These are phyloP conservation scores for Xylariaceae sp. DNA, from an alignment of 2,329 filamentous ascomycete genomes.

Conservation along the genomic window DNA sequence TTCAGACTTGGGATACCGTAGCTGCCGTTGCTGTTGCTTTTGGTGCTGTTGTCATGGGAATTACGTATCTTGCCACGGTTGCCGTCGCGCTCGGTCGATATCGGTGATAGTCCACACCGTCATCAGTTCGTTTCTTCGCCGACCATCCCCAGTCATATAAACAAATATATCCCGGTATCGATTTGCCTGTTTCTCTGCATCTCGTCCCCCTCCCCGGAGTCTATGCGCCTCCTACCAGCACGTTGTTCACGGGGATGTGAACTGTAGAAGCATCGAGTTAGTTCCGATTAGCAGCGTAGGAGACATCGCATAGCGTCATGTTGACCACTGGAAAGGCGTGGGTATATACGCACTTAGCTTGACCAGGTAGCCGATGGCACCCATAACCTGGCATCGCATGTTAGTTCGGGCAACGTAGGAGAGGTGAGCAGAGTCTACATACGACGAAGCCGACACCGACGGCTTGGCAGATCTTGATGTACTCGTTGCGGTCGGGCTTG, in stretches of 20 bases:
- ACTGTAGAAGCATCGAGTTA: conserved; percentile 39
- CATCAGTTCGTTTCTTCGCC: conserved; percentile 6
- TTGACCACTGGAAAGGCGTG: not conserved
- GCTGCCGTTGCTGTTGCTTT: not conserved
- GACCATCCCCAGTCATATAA: not conserved
- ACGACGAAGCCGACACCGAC: conserved; percentile 66
- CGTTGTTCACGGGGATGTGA: conserved; percentile 67
- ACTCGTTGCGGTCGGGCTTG: conserved; percentile 47
- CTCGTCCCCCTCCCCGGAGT: conserved; percentile 1
- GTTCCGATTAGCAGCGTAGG: not conserved
- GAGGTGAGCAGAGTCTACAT: not conserved
- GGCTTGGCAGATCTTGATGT: conserved; percentile 52
- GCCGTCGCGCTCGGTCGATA: conserved; percentile 2
- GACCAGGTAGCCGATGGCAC: conserved; percentile 63
- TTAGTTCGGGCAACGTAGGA: not conserved
- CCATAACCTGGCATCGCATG: conserved; percentile 17
- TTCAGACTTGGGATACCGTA: not conserved
- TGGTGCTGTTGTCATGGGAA: conserved; percentile 2
- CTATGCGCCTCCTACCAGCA: conserved; percentile 63
- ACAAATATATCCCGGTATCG: not conserved
- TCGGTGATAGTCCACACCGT: not conserved
- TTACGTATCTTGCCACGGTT: conserved; percentile 8
- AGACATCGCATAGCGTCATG: not conserved
- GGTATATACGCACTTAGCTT: conserved; percentile 55
- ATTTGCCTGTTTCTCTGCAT: not conserved